These are phyloP conservation scores for Lachnellula arida DNA, from an alignment of 2,329 filamentous ascomycete genomes.

Conservation along the genomic window DNA sequence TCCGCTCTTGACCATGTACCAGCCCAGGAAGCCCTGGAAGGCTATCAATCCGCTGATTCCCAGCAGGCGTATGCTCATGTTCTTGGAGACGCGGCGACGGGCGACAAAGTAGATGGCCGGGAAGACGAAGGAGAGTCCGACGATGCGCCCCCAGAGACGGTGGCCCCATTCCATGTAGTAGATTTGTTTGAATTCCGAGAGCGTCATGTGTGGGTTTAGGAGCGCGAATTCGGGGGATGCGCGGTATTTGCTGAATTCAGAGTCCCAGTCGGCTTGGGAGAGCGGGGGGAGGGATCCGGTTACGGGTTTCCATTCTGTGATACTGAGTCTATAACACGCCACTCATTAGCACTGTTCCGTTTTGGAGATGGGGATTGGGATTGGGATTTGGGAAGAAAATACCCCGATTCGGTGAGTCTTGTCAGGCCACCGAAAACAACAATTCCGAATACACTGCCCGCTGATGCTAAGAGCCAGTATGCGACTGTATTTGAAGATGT, in stretches of 20 bases:
- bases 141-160: constrained; percentile 86
- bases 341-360: neutral
- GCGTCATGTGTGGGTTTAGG: constrained; percentile 87
- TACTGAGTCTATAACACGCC: constrained; percentile 65
- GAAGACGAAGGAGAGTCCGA: constrained; percentile 83
- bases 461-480: constrained; percentile 89
- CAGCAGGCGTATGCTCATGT: constrained; percentile 70
- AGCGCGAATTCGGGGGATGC: constrained; percentile 88
- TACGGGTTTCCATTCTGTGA: constrained; percentile 97
- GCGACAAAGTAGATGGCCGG: constrained; percentile 87
- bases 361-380: constrained; percentile 1
- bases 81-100: constrained; percentile 68
- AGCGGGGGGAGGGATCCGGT: constrained; percentile 86
- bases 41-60: constrained; percentile 88
- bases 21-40: constrained; percentile 91
- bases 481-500: constrained; percentile 72
- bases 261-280: constrained; percentile 77
- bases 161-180: constrained; percentile 99
- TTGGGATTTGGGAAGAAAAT: constrained; percentile 28
- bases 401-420: constrained; percentile 93
- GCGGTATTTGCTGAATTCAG: constrained; percentile 89
- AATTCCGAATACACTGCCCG: constrained; percentile 92
- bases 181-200: constrained; percentile 95
- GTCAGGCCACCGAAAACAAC: constrained; percentile 94
- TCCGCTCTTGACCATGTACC: constrained; percentile 99